These are phyloP conservation scores for Aphanomyces invadans DNA, from an alignment of 352 stramenopile species.

Conservation along the genomic window DNA sequence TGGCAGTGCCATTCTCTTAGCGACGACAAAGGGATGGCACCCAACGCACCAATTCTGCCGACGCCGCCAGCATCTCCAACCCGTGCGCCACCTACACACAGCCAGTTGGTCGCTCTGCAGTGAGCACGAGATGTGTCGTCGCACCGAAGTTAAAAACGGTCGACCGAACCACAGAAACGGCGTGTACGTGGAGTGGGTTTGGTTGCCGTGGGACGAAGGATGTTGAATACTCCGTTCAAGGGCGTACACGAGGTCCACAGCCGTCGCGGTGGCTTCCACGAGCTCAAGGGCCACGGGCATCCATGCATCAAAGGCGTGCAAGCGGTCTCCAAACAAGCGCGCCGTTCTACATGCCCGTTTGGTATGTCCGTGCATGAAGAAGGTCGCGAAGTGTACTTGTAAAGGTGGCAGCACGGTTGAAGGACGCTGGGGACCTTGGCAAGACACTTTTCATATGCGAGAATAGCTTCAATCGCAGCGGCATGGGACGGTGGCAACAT, in stretches of 20 bases:
- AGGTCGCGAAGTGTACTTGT: background rate
- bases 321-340: background rate
- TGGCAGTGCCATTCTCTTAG: background rate
- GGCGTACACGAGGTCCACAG: background rate
- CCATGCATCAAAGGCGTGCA: conserved; percentile 14
- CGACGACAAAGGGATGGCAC: background rate
- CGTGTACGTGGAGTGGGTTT: background rate
- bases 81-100: background rate
- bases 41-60: background rate
- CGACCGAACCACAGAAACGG: conserved; percentile 7
- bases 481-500: background rate
- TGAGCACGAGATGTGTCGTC: background rate
- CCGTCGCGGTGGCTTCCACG: background rate
- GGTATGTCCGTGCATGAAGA: too few relatives aligned
- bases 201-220: too few relatives aligned
- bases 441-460: conserved; percentile 1
- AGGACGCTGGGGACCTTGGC: background rate
- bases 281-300: background rate
- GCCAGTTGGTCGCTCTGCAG: background rate
- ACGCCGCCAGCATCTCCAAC: background rate
- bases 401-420: background rate
- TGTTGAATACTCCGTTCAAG: background rate
- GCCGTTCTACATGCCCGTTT: background rate
- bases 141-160: background rate
- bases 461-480: background rate